A percentile compares a stretch with the other conserved stretches of the same genome.
Conservation (phyloP, 1,284 basidiomycete species). For the Malassezia yamatoensis region DNA sequence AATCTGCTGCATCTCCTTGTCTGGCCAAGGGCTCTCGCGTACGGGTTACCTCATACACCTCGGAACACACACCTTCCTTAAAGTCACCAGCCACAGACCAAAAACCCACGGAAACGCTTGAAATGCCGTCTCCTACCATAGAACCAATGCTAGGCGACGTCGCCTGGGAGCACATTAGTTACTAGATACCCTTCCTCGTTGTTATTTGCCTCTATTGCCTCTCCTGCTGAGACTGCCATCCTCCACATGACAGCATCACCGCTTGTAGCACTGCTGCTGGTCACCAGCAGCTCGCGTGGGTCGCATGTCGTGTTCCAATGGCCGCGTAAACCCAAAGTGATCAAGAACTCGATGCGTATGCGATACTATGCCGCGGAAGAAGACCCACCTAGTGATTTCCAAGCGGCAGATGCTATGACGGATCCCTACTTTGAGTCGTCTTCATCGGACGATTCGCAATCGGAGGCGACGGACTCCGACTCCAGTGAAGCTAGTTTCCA, state of each 20-base stretch:
- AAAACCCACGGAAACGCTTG: background rate
- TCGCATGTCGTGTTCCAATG: conserved; percentile 41
- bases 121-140: background rate
- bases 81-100: background rate
- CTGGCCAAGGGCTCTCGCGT: background rate
- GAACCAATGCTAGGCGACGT: background rate
- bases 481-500: conserved; percentile 17
- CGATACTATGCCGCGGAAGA: conserved; percentile 27
- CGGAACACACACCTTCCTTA: background rate
- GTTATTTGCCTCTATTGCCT: background rate
- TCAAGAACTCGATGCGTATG: conserved; percentile 33
- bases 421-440: conserved; percentile 22
- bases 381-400: background rate
- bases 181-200: background rate
- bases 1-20: background rate
- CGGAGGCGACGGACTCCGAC: background rate
- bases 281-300: conserved; percentile 34
- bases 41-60: background rate
- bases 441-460: conserved; percentile 1
- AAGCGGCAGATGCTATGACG: conserved; percentile 18
- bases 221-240: background rate
- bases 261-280: conserved; percentile 41
- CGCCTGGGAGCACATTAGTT: background rate
- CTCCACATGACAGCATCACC: conserved; percentile 11
- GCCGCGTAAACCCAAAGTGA: conserved; percentile 33